Percentiles rank a stretch among this genome's conserved stretches.
Evolutionary conservation across 768 basidiomycete genomes (phyloP).

Genomic region (Amanita fuliginea): DNA sequence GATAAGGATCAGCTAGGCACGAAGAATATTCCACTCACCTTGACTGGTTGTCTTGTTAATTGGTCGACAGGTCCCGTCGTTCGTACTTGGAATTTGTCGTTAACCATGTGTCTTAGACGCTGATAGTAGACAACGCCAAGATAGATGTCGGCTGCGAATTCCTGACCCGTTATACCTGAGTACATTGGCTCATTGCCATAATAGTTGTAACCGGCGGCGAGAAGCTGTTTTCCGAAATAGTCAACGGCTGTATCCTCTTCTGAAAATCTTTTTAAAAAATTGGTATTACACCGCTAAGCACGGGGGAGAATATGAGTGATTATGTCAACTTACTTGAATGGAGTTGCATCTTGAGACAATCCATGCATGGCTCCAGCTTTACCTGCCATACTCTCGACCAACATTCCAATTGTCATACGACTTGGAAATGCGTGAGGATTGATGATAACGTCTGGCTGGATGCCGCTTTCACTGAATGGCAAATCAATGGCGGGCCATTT

Average conservation of each 20-base stretch:
- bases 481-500: slow-evolving; percentile 98
- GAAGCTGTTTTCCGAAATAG: slow-evolving; percentile 93
- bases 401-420: slow-evolving; percentile 99
- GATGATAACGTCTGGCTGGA: slow-evolving; percentile 99
- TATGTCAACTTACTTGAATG: slow-evolving; percentile 68
- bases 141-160: slow-evolving; percentile 98
- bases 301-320: slow-evolving; percentile 3
- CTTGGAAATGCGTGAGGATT: slow-evolving; percentile 99
- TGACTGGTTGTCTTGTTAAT: slow-evolving; percentile 92
- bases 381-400: slow-evolving; percentile 99
- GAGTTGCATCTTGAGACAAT: slow-evolving; percentile 95
- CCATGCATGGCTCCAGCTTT: slow-evolving; percentile 99
- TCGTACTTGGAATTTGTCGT: slow-evolving; percentile 99
- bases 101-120: slow-evolving; percentile 96
- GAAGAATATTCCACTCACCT: slow-evolving; percentile 38
- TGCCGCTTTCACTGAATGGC: slow-evolving; percentile 98
- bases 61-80: slow-evolving; percentile 97
- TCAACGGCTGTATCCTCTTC: slow-evolving; percentile 96
- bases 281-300: slow-evolving; percentile 3
- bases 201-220: slow-evolving; percentile 94
- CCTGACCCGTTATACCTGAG: slow-evolving; percentile 96
- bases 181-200: slow-evolving; percentile 99
- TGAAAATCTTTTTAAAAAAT: slow-evolving; percentile 20
- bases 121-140: slow-evolving; percentile 99
- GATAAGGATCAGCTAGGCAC: background rate